These are phyloP conservation scores for Trichoderma sp. DNA, from an alignment of 2,329 filamentous ascomycete genomes.

Conservation along the genomic window DNA sequence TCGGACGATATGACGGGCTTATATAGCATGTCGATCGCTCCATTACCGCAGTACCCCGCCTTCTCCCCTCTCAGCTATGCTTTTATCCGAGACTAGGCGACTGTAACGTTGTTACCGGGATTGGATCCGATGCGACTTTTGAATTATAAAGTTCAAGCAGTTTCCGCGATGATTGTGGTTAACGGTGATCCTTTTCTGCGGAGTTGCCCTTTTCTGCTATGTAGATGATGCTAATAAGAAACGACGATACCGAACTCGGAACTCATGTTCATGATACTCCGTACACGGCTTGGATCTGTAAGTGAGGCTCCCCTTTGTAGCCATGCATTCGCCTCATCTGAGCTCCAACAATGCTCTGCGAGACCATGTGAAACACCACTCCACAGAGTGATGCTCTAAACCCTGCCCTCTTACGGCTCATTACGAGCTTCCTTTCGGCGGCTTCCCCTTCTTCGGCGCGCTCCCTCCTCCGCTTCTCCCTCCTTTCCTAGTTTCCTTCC, in stretches of 20 bases:
- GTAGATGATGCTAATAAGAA: not conserved
- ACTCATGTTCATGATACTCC: not conserved
- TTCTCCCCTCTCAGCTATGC: not conserved
- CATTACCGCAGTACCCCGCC: constrained; percentile 15
- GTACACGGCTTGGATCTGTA: not conserved
- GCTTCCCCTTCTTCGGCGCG: constrained; percentile 37
- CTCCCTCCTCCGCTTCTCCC: constrained; percentile 39
- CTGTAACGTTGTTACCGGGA: constrained; percentile 22
- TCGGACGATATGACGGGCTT: not conserved
- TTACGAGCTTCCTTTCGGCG: not conserved
- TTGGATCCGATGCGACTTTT: not conserved
- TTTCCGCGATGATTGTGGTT: not conserved
- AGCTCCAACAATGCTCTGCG: not conserved
- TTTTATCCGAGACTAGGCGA: not conserved
- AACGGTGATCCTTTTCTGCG: not conserved
- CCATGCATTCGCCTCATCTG: not conserved
- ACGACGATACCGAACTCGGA: not conserved
- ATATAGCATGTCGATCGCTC: constrained; percentile 1
- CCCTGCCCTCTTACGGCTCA: not conserved
- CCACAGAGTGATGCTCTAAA: not conserved
- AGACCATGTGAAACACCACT: not conserved
- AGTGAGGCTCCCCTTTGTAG: not conserved
- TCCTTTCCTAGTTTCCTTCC: constrained; percentile 39
- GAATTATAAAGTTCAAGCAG: not conserved
- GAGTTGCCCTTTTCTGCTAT: not conserved